A percentile compares a stretch with the other conserved stretches of the same genome.
Evolutionary conservation across 2,329 filamentous ascomycete species (phyloP).

Genomic region (Pyrenochaeta sp.): DNA sequence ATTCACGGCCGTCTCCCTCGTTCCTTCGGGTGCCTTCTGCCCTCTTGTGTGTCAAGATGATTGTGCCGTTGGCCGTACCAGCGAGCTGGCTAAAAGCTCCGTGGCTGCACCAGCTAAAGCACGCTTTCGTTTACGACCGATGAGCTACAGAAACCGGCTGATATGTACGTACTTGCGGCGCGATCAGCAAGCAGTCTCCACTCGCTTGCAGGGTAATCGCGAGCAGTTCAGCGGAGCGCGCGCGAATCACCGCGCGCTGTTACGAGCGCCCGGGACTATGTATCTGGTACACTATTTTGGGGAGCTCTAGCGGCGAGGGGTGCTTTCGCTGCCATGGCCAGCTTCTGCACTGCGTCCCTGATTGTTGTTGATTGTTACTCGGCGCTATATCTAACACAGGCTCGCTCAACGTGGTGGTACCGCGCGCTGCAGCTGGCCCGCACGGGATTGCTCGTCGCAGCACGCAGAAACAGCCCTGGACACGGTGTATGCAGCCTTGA

Average conservation of each 20-base stretch:
- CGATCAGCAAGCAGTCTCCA: slow-evolving; percentile 51
- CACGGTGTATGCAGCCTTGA: slow-evolving; percentile 3
- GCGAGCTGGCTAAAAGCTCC: slow-evolving; percentile 21
- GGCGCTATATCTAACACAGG: slow-evolving; percentile 29
- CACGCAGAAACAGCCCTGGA: slow-evolving; percentile 12
- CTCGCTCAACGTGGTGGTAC: slow-evolving; percentile 32
- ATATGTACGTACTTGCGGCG: slow-evolving; percentile 34
- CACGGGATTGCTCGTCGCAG: slow-evolving; percentile 19
- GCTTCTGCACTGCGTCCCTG: slow-evolving; percentile 34
- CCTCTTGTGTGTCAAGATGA: slow-evolving; percentile 14
- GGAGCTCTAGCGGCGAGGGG: slow-evolving; percentile 37
- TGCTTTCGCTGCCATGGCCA: slow-evolving; percentile 18
- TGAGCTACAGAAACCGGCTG: slow-evolving; percentile 37
- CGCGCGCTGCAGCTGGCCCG: not conserved
- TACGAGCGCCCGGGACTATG: slow-evolving; percentile 27
- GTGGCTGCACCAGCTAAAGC: slow-evolving; percentile 34
- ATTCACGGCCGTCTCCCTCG: slow-evolving; percentile 8
- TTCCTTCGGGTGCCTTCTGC: slow-evolving; percentile 5
- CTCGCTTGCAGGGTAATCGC: slow-evolving; percentile 42
- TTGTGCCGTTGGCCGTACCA: slow-evolving; percentile 23
- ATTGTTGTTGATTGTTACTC: slow-evolving; percentile 36
- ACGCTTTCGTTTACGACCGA: slow-evolving; percentile 31
- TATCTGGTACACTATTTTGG: slow-evolving; percentile 45
- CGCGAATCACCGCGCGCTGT: slow-evolving; percentile 41
- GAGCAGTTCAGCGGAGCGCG: slow-evolving; percentile 31